Base-by-base conservation (phyloP, 768 basidiomycete genomes). In the Macrolepiota albuminosa region DNA sequence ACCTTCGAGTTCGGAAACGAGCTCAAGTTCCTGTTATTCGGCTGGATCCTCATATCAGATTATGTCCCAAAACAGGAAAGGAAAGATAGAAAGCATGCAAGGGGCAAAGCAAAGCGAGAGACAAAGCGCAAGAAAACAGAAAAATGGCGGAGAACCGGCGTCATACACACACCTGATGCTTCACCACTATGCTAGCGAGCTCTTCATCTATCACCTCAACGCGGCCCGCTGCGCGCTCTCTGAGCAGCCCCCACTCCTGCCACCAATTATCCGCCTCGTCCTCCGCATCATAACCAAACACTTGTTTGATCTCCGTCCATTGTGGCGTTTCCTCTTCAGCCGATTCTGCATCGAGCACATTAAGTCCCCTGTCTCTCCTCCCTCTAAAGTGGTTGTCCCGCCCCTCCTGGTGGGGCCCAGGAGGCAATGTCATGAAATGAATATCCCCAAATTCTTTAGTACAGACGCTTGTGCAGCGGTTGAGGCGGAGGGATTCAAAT, bases 181-280 rank as follows among this genome's bases (percentile, higher is more conserved):
- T 21, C 47, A 62, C 61, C 16, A 58, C 11, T 56, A 58, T 31
- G 54, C 8, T 55, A 62, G 37, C 33, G 8, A 58, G 42, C 21
- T 36, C 36, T 18, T 31, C 53, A 9, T 29, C 49, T 21, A n/a
- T 21, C 48, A 21, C n/a, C 14, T 40, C 34, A 16, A 13, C n/a
- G 40, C 61, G 53, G n/a, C 57, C 57, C 84, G 14, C 58, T 24
- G 75, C 74, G 24, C 74, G 64, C 65, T 81, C 73, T 43, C 74
- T 69, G 57, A 81, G 71, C 31, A 80, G 61, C 11, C 82, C 82
- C 79, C 80, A 83, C 56, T 78, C 73, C 39, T 80, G 69, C 82
- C 84, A 85, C 84, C 84, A 85, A 57, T 84, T 78, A 57, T 84
- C 82, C 16, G 82, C 84, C 34, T 81, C 80, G 36, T 85, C 83